Percentiles rank a stretch among this genome's conserved stretches.
phyloP scores from a whole-genome alignment of 768 basidiomycete genomes.

The Mycena maculata region DNA sequence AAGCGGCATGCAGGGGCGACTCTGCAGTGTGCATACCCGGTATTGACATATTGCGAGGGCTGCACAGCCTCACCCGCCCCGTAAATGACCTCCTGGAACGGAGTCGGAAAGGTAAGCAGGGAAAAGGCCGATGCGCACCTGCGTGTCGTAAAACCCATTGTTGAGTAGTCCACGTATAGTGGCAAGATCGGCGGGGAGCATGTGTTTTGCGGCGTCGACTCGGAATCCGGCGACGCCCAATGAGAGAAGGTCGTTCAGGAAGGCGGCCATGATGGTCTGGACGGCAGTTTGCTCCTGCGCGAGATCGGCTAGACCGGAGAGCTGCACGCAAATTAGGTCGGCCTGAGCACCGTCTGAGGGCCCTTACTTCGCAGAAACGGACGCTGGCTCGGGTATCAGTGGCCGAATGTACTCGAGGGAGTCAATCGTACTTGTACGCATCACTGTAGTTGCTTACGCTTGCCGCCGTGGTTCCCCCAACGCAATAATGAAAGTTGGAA shows the following conservation, averaged over 20 bases:
- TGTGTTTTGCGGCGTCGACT: constrained; percentile 28
- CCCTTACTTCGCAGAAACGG: constrained; percentile 22
- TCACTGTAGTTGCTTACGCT: constrained; percentile 8
- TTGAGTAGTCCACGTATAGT: not conserved
- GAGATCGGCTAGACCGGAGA: constrained; percentile 22
- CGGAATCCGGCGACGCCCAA: constrained; percentile 23
- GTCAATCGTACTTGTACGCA: constrained; percentile 9
- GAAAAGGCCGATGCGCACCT: constrained; percentile 1
- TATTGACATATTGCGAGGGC: constrained; percentile 22
- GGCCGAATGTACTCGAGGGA: no score
- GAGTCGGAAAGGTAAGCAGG: not conserved
- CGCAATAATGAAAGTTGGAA: constrained; percentile 31
- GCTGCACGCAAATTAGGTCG: not conserved
- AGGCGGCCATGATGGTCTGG: constrained; percentile 17
- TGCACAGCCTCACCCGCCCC: constrained; percentile 30
- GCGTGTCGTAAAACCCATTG: constrained; percentile 11
- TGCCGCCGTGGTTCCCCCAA: constrained; percentile 16
- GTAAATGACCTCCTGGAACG: constrained; percentile 23
- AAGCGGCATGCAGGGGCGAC: not conserved
- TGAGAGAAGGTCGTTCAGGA: constrained; percentile 22
- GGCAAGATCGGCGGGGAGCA: not conserved
- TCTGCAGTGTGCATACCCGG: constrained; percentile 20
- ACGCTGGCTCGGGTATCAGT: no score
- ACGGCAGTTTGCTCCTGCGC: constrained; percentile 24
- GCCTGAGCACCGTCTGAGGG: not conserved